A percentile compares a stretch with the other conserved stretches of the same genome.
These are phyloP conservation scores for Peniophora sp. DNA, from an alignment of 1,284 basidiomycete genomes.

Conservation along the genomic window DNA sequence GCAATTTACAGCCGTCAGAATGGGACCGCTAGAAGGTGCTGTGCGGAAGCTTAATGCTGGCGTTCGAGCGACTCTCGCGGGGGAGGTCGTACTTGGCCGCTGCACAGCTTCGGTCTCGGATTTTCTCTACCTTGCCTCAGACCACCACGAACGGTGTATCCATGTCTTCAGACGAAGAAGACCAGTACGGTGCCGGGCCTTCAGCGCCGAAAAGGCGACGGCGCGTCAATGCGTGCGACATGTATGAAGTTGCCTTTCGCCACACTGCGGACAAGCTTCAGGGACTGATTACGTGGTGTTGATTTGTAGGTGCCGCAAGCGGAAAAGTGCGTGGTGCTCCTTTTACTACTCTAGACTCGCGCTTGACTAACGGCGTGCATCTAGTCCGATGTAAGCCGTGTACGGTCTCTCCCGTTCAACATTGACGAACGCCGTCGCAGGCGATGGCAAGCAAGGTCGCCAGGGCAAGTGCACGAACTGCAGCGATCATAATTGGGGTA, in stretches of 20 bases:
- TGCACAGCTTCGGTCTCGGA: too few relatives aligned
- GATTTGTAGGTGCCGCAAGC: constrained; percentile 42
- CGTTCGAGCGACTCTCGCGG: too few relatives aligned
- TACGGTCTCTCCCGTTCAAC: too few relatives aligned
- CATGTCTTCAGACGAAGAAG: constrained; percentile 44
- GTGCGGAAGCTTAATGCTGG: too few relatives aligned
- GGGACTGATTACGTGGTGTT: too few relatives aligned
- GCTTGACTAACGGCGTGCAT: not conserved
- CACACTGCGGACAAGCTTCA: too few relatives aligned
- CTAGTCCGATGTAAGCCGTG: constrained; percentile 42
- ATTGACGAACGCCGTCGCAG: constrained; percentile 17
- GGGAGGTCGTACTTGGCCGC: too few relatives aligned
- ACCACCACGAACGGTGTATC: too few relatives aligned
- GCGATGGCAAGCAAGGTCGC: constrained; percentile 48
- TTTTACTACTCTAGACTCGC: not conserved
- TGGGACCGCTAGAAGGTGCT: too few relatives aligned
- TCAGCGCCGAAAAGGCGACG: constrained; percentile 51
- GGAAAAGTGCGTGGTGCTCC: constrained; percentile 53
- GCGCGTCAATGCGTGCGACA: constrained; percentile 69
- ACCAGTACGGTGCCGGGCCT: constrained; percentile 12
- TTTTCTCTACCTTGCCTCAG: too few relatives aligned
- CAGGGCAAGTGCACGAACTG: constrained; percentile 65
- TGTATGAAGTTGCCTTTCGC: constrained; percentile 10
- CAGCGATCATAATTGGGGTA: constrained; percentile 61
- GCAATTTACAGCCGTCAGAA: too few relatives aligned